Base-by-base conservation (phyloP, 768 basidiomycete species). In the Solioccasus polychromus region DNA sequence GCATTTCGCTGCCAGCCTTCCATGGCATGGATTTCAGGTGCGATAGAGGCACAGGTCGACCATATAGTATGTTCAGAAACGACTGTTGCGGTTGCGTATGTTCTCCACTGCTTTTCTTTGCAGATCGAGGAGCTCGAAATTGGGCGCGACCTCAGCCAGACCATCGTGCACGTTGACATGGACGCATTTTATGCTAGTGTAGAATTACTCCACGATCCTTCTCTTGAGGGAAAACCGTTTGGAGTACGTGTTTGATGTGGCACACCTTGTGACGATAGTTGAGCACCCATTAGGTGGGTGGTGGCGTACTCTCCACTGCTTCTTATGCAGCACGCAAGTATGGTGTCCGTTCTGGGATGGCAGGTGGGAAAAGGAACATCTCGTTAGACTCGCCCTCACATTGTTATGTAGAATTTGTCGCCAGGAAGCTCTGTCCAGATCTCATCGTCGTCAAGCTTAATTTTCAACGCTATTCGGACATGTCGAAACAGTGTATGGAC, bases 291-390 rank as follows among this genome's bases (percentile, higher is more conserved):
- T 63, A 72, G 74, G 93, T 95, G 15, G 91, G 91, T 34, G 71
- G 76, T 32, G 92, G 92, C 5, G 86, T 98, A 6, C 67, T 96
- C 12, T 82, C 78, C 10, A 97, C 95, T 0, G 92, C 93, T 9
- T 88, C 91, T 23, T 96, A 96, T 46, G 92, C 92, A 59, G 93
- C 93, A 6, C 76, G 93, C 35, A 92, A 87, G 62, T 92, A 76
- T 54, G 93, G 92, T 2, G 87, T 90, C 25, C 83, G 96, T 35
- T 95, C 92, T 5, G 95, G 92, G 23, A 97, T 97, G 96, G 81
- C 95, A n/a, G 79, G 89, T 88, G 56, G 50, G 73, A 20, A n/a
- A 7, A n/a, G 10, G 4, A 36, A 15, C 8, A n/a, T 23, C 17
- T 15, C 20, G 15, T 19, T 31, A 19, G 15, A 20, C 14, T 19